These are phyloP conservation scores for Sporisorium iseilematis-ciliati DNA, from an alignment of 1,284 basidiomycete genomes.

Conservation along the genomic window DNA sequence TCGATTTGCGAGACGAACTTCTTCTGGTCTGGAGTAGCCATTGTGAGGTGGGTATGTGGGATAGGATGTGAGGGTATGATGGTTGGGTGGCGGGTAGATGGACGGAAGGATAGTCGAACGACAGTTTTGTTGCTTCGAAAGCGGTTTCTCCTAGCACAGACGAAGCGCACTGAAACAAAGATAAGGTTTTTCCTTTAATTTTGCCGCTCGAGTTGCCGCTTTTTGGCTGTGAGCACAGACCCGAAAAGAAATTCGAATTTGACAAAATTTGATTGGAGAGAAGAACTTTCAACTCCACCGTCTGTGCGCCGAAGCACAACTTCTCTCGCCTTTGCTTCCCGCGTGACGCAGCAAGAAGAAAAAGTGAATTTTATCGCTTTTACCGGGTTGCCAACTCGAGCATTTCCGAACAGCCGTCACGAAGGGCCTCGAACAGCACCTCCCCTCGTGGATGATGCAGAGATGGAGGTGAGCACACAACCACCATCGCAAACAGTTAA, in stretches of 20 bases:
- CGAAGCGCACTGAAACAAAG: constrained; percentile 10
- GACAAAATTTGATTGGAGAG: neutral
- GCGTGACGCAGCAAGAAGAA: neutral
- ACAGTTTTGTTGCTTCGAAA: neutral
- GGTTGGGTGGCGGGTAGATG: neutral
- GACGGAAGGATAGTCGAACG: neutral
- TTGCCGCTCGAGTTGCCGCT: neutral
- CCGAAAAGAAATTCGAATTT: constrained; percentile 11
- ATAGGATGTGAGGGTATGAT: neutral
- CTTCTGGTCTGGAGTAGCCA: constrained; percentile 52
- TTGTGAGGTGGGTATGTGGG: constrained; percentile 10
- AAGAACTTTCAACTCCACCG: neutral
- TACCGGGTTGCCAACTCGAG: neutral
- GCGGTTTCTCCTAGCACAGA: neutral
- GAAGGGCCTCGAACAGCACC: too few species aligned
- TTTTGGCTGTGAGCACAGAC: constrained; percentile 5
- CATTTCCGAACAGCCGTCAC: neutral
- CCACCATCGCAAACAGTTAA: too few species aligned
- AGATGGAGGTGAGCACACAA: too few species aligned
- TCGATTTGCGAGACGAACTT: constrained; percentile 66
- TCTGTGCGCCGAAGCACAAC: neutral
- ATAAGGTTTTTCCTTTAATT: constrained; percentile 23
- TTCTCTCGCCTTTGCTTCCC: neutral
- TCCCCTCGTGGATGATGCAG: too few species aligned
- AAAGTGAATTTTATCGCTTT: neutral